phyloP scores from a whole-genome alignment of 345 rosid species.

The Eucalyptus leucophloia region DNA sequence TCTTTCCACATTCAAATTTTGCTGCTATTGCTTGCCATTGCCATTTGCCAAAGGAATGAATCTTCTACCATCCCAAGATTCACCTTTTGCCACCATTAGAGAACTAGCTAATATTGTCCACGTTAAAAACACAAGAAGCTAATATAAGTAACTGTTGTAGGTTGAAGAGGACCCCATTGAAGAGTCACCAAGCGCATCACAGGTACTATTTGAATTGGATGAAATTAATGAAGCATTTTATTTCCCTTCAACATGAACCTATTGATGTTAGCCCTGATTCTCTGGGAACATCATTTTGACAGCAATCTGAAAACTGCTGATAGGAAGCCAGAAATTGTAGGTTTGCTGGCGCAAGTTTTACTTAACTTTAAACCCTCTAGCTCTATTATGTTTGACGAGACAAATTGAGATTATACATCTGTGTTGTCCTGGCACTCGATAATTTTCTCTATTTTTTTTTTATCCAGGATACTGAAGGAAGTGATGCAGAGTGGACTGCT shows the following conservation, averaged over 20 bases:
- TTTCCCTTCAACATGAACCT: neutral
- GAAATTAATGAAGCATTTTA: neutral
- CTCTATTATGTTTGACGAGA: neutral
- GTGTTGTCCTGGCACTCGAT: neutral
- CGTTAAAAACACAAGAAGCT: neutral
- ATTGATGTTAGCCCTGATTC: neutral
- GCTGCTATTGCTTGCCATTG: neutral
- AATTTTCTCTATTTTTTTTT: neutral
- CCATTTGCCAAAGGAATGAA: neutral
- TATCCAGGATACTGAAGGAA: slow-evolving; percentile 28
- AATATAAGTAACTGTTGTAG: slow-evolving; percentile 12
- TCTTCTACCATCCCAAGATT: neutral
- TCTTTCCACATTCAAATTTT: neutral
- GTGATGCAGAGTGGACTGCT: slow-evolving; percentile 40
- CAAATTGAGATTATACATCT: neutral
- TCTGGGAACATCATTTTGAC: neutral
- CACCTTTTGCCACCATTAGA: neutral
- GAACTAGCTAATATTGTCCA: neutral
- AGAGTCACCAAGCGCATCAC: slow-evolving; percentile 30
- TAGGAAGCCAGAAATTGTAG: neutral
- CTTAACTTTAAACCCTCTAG: neutral
- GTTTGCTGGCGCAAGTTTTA: neutral
- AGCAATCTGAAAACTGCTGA: neutral
- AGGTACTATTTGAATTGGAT: slow-evolving; percentile 11
- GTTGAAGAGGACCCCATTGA: slow-evolving; percentile 32